Conservation (phyloP, 1,139 yeast genomes). For the Suhomyces yuchorum region DNA sequence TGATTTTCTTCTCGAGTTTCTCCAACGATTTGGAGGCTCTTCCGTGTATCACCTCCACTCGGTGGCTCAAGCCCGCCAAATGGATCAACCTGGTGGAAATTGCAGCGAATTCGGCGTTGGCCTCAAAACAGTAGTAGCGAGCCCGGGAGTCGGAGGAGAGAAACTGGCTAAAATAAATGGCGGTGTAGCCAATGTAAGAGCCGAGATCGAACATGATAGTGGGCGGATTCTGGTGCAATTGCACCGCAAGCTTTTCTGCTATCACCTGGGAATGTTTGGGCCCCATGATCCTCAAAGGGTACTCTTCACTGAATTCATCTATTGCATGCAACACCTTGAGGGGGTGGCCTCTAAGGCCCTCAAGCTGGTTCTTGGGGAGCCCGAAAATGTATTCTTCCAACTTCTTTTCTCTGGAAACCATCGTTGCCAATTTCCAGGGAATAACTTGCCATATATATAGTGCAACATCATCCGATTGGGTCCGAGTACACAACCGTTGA, state of each 20-base stretch:
- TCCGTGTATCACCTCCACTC: slow-evolving; percentile 41
- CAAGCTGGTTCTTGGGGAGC: slow-evolving; percentile 25
- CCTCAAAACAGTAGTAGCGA: slow-evolving; percentile 43
- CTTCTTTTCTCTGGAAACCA: slow-evolving; percentile 22
- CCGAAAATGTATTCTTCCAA: slow-evolving; percentile 27
- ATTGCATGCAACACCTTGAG: slow-evolving; percentile 32
- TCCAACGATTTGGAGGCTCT: slow-evolving; percentile 35
- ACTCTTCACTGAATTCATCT: slow-evolving; percentile 26
- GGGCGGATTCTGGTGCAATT: slow-evolving; percentile 26
- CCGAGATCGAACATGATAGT: slow-evolving; percentile 45
- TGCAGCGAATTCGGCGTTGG: slow-evolving; percentile 33
- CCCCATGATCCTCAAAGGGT: slow-evolving; percentile 35
- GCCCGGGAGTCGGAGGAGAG: slow-evolving; percentile 23
- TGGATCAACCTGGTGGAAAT: slow-evolving; percentile 35
- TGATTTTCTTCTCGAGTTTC: slow-evolving; percentile 24
- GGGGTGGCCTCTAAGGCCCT: slow-evolving; percentile 30
- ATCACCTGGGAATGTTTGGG: slow-evolving; percentile 35
- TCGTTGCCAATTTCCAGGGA: neutral
- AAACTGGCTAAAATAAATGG: slow-evolving; percentile 37
- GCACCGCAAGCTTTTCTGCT: slow-evolving; percentile 23
- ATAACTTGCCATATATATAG: neutral
- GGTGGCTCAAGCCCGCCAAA: slow-evolving; percentile 38
- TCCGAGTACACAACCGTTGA: neutral
- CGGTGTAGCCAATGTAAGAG: slow-evolving; percentile 47
- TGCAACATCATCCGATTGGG: neutral